Percentiles rank a stretch among this genome's conserved stretches.
Conservation (phyloP, 768 basidiomycete genomes). For the Tylopilus plumbeoviolaceoides region DNA sequence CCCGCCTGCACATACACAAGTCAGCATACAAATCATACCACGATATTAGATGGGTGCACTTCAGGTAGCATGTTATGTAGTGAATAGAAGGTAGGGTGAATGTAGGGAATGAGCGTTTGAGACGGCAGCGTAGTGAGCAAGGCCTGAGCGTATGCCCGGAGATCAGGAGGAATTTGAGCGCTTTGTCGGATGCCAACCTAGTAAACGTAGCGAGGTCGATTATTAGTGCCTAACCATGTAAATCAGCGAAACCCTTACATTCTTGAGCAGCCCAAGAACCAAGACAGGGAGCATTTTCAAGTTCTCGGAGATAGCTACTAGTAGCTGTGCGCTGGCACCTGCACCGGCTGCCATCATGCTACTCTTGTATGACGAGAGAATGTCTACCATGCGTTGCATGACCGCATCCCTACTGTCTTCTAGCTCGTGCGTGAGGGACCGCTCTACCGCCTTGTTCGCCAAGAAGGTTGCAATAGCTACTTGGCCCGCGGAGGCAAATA, state of each 20-base stretch:
- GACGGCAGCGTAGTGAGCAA: slow-evolving; percentile 88
- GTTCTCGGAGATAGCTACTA: slow-evolving; percentile 88
- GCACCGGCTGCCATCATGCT: slow-evolving; percentile 94
- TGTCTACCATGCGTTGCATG: slow-evolving; percentile 78
- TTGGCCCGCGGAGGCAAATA: slow-evolving; percentile 89
- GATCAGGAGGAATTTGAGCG: slow-evolving; percentile 94
- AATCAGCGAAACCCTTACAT: slow-evolving; percentile 49
- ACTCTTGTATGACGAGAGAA: slow-evolving; percentile 85
- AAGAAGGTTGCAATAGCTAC: slow-evolving; percentile 79
- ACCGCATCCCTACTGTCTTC: slow-evolving; percentile 89
- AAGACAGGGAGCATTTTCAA: slow-evolving; percentile 92
- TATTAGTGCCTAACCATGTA: background rate
- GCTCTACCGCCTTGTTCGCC: slow-evolving; percentile 91
- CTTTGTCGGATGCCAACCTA: slow-evolving; percentile 95
- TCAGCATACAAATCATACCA: slow-evolving; percentile 1
- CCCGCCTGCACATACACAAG: slow-evolving; percentile 56
- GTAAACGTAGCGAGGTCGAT: background rate
- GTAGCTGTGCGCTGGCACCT: slow-evolving; percentile 92
- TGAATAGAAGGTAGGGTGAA: slow-evolving; percentile 94
- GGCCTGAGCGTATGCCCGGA: slow-evolving; percentile 92
- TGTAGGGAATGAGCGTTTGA: slow-evolving; percentile 87
- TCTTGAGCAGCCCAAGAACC: slow-evolving; percentile 88
- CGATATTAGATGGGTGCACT: slow-evolving; percentile 38
- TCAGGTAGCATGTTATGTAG: slow-evolving; percentile 95
- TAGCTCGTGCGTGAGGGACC: slow-evolving; percentile 76